Evolutionary conservation across 2,329 filamentous ascomycete species (phyloP).

Genomic region (Aspergillus sergii): DNA sequence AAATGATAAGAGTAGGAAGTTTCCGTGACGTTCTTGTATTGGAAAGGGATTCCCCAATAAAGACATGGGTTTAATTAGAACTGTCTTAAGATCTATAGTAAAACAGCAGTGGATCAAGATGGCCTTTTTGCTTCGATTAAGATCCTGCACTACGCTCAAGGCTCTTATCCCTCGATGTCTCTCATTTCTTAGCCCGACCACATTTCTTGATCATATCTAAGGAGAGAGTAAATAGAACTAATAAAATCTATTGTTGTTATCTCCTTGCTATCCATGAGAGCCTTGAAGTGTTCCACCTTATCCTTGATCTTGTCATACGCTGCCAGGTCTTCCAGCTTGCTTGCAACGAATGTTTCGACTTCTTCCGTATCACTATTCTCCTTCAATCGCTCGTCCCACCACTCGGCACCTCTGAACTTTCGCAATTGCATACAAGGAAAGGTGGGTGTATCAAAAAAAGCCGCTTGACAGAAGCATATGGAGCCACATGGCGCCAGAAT

Average conservation of each 20-base stretch:
- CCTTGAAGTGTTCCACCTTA: neutral
- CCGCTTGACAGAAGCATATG: neutral
- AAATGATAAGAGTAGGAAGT: too few relatives aligned
- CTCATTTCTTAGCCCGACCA: too few relatives aligned
- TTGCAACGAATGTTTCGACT: neutral
- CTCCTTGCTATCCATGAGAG: constrained; percentile 4
- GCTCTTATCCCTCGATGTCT: too few relatives aligned
- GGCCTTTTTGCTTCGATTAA: too few relatives aligned
- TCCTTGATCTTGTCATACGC: constrained; percentile 1
- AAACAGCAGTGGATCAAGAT: too few relatives aligned
- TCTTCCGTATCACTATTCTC: neutral
- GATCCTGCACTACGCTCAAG: too few relatives aligned
- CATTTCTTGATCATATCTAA: neutral
- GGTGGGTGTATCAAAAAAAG: neutral
- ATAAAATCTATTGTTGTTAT: constrained; percentile 3
- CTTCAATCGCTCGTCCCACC: neutral
- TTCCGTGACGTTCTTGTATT: too few relatives aligned
- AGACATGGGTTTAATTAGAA: too few relatives aligned
- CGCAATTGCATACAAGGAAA: neutral
- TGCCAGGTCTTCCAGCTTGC: neutral
- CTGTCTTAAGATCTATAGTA: too few relatives aligned
- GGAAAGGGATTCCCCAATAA: too few relatives aligned
- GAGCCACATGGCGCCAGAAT: neutral
- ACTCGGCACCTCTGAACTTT: neutral
- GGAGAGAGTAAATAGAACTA: constrained; percentile 5